Percentiles rank a stretch among this genome's conserved stretches.
Evolutionary conservation across 2,329 filamentous ascomycete genomes (phyloP).

Genomic region (Hymenoscyphus repandus): DNA sequence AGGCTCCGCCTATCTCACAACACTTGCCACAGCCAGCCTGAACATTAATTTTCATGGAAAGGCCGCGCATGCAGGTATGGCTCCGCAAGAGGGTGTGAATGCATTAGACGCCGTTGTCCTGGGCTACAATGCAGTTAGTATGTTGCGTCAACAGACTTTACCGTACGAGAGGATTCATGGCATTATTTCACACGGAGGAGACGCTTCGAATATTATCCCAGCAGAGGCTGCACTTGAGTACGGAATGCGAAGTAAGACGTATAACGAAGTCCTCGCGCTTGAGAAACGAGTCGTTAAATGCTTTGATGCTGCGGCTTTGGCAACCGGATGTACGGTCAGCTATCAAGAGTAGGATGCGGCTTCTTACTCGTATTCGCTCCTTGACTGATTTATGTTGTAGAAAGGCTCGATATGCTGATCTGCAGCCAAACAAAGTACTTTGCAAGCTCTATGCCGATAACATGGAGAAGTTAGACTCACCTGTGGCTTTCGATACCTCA

Average conservation of each 20-base stretch:
- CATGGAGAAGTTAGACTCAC: conserved; percentile 13
- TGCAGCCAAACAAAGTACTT: conserved; percentile 16
- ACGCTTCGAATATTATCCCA: conserved; percentile 36
- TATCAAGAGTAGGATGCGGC: conserved; percentile 28
- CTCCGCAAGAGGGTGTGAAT: conserved; percentile 36
- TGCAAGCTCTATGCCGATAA: conserved; percentile 16
- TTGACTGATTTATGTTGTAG: conserved; percentile 2
- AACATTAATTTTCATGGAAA: conserved; percentile 25
- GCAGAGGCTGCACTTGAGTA: conserved; percentile 16
- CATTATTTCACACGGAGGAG: conserved; percentile 35
- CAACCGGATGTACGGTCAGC: conserved; percentile 22
- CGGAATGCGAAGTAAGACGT: conserved; percentile 16
- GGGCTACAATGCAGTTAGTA: conserved; percentile 32
- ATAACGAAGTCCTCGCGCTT: conserved; percentile 14
- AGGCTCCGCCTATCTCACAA: not conserved
- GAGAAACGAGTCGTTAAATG: conserved; percentile 19
- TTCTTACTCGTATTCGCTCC: not conserved
- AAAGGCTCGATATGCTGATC: conserved; percentile 20
- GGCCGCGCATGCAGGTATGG: conserved; percentile 35
- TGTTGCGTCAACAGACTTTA: conserved; percentile 30
- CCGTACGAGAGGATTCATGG: conserved; percentile 32
- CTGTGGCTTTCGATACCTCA: conserved; percentile 11
- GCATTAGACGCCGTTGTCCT: conserved; percentile 36
- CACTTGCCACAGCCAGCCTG: conserved; percentile 15
- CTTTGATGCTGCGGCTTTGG: conserved; percentile 23